Evolutionary conservation across 2,329 filamentous ascomycete genomes (phyloP).

Genomic region (Ceratocystis albifundus): DNA sequence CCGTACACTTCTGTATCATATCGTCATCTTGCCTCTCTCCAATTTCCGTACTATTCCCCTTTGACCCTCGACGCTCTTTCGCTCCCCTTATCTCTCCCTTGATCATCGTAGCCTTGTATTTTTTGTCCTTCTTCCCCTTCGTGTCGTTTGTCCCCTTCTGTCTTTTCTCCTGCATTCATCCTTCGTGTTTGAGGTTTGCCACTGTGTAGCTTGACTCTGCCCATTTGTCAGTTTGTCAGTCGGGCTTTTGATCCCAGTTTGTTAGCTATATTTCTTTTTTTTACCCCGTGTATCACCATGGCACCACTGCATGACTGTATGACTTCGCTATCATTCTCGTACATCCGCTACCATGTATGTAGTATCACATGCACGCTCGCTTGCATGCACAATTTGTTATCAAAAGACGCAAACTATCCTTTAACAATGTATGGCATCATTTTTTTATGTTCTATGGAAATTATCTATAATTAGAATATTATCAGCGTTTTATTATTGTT

Average conservation of each 20-base stretch:
- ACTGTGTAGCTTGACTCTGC: background rate
- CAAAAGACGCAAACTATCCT: background rate
- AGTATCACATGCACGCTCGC: slow-evolving; percentile 1
- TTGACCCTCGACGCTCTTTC: background rate
- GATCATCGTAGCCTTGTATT: background rate
- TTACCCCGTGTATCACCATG: background rate
- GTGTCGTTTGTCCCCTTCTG: background rate
- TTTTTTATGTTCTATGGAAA: too few relatives aligned
- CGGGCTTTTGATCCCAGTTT: background rate
- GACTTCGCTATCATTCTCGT: background rate
- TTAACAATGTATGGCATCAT: too few relatives aligned
- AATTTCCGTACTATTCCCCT: too few relatives aligned
- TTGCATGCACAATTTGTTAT: background rate
- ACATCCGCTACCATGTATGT: background rate
- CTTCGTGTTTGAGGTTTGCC: background rate
- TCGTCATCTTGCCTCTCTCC: too few relatives aligned
- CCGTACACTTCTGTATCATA: background rate
- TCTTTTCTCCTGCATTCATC: background rate
- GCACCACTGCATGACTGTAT: background rate
- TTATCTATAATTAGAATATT: too few relatives aligned
- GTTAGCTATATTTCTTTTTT: background rate
- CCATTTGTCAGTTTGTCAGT: background rate
- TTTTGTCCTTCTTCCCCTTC: background rate
- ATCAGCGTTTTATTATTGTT: too few relatives aligned
- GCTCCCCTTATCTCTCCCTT: background rate